A percentile compares a stretch with the other conserved stretches of the same genome.
Evolutionary conservation across 169 alveolate genomes (phyloP).

Genomic region (Cryptosporidium sp.): DNA sequence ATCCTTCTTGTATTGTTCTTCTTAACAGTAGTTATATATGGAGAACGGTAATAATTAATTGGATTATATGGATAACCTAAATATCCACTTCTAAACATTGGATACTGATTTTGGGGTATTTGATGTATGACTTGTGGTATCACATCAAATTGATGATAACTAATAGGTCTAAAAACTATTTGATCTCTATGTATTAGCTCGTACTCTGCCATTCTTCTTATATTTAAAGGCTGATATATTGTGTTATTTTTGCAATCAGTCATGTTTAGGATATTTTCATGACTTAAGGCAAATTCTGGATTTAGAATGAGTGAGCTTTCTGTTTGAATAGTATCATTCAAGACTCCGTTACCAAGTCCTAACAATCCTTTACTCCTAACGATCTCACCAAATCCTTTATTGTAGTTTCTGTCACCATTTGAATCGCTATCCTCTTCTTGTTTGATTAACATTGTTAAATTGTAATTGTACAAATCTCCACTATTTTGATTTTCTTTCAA

Average conservation of each 20-base stretch:
- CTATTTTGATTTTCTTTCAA: background rate
- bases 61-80: slow-evolving; percentile 34
- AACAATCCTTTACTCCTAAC: no score
- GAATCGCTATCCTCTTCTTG: background rate
- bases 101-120: slow-evolving; percentile 41
- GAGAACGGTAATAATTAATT: slow-evolving; percentile 29
- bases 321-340: background rate
- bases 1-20: slow-evolving; percentile 6
- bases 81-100: slow-evolving; percentile 43
- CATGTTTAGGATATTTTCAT: background rate
- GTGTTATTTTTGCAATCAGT: background rate
- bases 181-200: slow-evolving; percentile 19
- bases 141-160: slow-evolving; percentile 18
- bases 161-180: background rate
- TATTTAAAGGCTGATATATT: background rate
- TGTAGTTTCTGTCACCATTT: background rate
- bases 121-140: slow-evolving; percentile 18
- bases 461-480: no score
- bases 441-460: background rate
- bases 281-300: background rate
- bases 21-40: slow-evolving; percentile 21
- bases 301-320: background rate
- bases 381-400: no score
- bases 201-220: slow-evolving; percentile 34
- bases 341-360: background rate